A percentile compares a stretch with the other conserved stretches of the same genome.
Conservation (phyloP, 345 rosid species). For the Rhizophora apiculata region DNA sequence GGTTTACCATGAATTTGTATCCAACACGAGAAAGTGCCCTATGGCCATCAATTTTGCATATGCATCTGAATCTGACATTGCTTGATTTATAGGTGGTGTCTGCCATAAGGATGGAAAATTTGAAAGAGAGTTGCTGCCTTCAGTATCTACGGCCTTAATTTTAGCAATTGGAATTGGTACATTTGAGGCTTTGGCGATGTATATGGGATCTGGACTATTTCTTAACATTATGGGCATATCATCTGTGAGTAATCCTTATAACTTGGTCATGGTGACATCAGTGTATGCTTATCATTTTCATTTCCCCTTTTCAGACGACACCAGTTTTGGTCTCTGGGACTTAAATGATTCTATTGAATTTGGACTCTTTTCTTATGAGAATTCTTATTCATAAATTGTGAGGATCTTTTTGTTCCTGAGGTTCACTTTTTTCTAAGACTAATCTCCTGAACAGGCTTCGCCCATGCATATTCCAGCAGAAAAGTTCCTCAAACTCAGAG, state of each 20-base stretch:
- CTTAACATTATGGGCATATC: slow-evolving; percentile 34
- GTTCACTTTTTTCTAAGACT: slow-evolving; percentile 14
- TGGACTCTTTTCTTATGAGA: slow-evolving; percentile 2
- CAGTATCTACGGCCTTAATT: slow-evolving; percentile 36
- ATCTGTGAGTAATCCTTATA: slow-evolving; percentile 19
- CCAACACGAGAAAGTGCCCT: neutral
- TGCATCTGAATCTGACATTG: slow-evolving; percentile 7
- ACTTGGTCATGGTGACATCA: neutral
- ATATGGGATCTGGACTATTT: slow-evolving; percentile 32
- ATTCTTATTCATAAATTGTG: neutral
- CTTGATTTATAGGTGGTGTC: slow-evolving; percentile 15
- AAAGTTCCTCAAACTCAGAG: slow-evolving; percentile 30
- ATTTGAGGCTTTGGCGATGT: slow-evolving; percentile 34
- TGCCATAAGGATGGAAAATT: slow-evolving; percentile 1
- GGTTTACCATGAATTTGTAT: neutral
- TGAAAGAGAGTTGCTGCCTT: slow-evolving; percentile 28
- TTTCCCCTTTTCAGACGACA: neutral
- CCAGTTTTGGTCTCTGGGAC: neutral
- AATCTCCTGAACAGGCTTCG: slow-evolving; percentile 30
- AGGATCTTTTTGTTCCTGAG: slow-evolving; percentile 1
- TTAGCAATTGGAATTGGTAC: slow-evolving; percentile 29
- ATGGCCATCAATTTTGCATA: neutral
- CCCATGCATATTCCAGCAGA: slow-evolving; percentile 34
- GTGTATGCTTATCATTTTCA: neutral
- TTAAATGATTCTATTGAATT: slow-evolving; percentile 2